Conservation (phyloP, 2,329 filamentous ascomycete species). For the Trichophyton verrucosum region DNA sequence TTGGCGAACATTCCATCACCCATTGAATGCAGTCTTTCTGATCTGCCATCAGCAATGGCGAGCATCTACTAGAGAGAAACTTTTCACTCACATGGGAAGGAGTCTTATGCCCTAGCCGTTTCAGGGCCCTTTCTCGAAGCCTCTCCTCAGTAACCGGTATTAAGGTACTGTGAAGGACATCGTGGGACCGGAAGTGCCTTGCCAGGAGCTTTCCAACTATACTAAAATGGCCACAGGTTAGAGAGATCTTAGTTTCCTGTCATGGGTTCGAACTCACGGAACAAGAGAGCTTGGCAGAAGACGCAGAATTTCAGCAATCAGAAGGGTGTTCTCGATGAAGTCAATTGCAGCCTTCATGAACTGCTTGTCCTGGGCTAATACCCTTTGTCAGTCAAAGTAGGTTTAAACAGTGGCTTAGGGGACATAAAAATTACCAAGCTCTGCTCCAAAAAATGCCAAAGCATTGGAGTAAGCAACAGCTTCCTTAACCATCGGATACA, state of each 20-base stretch:
- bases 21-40: constrained; percentile 1
- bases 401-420: background rate
- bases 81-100: background rate
- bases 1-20: background rate
- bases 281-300: background rate
- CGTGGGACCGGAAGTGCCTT: background rate
- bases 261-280: background rate
- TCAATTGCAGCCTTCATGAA: background rate
- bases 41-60: background rate
- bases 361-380: background rate
- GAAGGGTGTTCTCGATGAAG: background rate
- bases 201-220: background rate
- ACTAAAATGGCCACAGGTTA: background rate
- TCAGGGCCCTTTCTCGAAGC: background rate
- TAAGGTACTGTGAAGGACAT: background rate
- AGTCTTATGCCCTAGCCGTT: background rate
- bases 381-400: background rate
- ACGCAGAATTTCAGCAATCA: background rate
- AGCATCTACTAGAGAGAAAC: background rate
- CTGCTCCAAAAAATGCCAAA: background rate
- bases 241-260: background rate
- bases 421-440: background rate
- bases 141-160: background rate
- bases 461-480: background rate
- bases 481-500: background rate